phyloP scores from a whole-genome alignment of 2,329 filamentous ascomycete species.

The Fusarium sarcochroum region DNA sequence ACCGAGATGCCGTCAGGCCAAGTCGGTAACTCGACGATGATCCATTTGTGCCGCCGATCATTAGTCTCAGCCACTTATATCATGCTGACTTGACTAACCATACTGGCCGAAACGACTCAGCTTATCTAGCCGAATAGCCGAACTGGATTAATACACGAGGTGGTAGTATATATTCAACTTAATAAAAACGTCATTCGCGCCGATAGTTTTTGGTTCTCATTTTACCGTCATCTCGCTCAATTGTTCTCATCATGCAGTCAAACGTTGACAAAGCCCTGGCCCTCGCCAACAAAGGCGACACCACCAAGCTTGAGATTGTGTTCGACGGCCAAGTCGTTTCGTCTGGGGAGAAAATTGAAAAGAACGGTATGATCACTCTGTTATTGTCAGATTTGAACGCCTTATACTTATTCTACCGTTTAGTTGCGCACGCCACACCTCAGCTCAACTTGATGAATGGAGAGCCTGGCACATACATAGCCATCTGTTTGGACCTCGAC shows the following conservation, averaged over 20 bases:
- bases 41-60: not conserved
- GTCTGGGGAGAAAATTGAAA: not conserved
- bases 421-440: conserved; percentile 21
- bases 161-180: not conserved
- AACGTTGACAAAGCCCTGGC: not conserved
- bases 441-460: conserved; percentile 24
- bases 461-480: conserved; percentile 52
- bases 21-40: too few species aligned
- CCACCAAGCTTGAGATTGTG: not conserved
- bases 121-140: not conserved
- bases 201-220: not conserved
- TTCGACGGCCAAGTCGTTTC: not conserved
- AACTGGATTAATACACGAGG: not conserved
- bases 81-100: not conserved
- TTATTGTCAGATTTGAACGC: too few species aligned
- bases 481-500: conserved; percentile 62
- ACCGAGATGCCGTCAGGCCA: not conserved
- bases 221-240: not conserved
- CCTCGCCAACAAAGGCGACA: not conserved
- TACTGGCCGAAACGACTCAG: too few species aligned
- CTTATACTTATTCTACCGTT: not conserved
- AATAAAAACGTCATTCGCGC: too few species aligned
- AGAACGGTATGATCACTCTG: not conserved
- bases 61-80: not conserved
- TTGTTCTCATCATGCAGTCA: not conserved